Base-by-base conservation (phyloP, 2,329 filamentous ascomycete genomes). In the Phaeosphaeria sp. region DNA sequence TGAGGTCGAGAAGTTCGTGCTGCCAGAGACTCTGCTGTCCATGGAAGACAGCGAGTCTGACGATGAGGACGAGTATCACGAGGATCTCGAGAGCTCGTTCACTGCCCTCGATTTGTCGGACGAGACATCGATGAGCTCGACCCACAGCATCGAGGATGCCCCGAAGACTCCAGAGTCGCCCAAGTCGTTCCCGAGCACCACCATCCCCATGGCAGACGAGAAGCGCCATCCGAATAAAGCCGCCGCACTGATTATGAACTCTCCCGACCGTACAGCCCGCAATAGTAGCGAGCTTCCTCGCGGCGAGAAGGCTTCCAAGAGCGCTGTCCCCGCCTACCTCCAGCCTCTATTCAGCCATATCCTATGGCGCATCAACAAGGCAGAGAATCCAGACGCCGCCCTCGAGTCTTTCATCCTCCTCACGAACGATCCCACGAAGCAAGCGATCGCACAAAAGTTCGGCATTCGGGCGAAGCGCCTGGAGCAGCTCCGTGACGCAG, bases 321-420 rank as follows among this genome's bases (percentile, higher is more conserved):
- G 57, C 21, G 52, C 64, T 24, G 69, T 81, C n/a, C 80, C 80
- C 1, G 54, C 63, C 15, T 68, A 71, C 40, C 72, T 83, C 17
- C 80, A 79, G 57, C 78, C 81, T 4, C 76, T 84, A 30, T 82
- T 83, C 75, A 83, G 82, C 65, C 81, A 83, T 61, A 80, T 83
- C 24, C 67, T 84, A 7, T 84, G 82, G 82, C 78, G 80, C 63
- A 80, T 83, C 55, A 78, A 83, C 66, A 80, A 82, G 53, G 81
- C 83, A 56, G 69, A 73, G 9, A 80, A 83, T 56, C 79, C 80
- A 1, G 75, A 79, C 33, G 78, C 79, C 39, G 79, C 81, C 8
- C 74, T 83, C 5, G 81, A 81, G 60, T 80, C 80, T 7, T 84
- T 81, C 72, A 83, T 84, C 58, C 80, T 84, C 60, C 74, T 84